phyloP scores from a whole-genome alignment of 805 yeast genomes.

The Starmera quercuum region DNA sequence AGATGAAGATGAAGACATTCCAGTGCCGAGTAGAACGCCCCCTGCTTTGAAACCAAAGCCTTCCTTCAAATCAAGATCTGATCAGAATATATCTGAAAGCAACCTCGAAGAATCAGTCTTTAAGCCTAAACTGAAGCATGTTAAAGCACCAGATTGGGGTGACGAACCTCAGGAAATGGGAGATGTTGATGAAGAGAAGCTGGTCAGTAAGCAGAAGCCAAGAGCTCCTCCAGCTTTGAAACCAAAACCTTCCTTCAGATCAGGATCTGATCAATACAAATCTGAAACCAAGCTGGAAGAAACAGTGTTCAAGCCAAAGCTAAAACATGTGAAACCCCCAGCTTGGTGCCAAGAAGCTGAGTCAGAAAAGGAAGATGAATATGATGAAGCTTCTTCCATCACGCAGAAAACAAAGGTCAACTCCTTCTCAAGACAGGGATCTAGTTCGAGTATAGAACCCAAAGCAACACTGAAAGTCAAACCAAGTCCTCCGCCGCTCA shows the following conservation, averaged over 20 bases:
- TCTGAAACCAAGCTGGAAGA: constrained; percentile 16
- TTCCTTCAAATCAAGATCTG: constrained; percentile 6
- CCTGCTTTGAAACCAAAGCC: constrained; percentile 16
- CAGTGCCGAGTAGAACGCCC: background rate
- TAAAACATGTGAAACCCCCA: background rate
- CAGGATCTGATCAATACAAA: constrained; percentile 4
- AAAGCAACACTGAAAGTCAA: background rate
- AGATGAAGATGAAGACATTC: background rate
- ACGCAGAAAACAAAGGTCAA: background rate
- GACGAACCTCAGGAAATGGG: background rate
- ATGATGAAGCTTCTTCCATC: too few relatives aligned
- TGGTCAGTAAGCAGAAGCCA: background rate
- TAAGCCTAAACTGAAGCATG: background rate
- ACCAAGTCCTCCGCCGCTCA: constrained; percentile 1
- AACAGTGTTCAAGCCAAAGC: background rate
- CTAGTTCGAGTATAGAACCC: background rate
- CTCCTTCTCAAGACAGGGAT: background rate
- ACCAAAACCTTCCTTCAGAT: constrained; percentile 8
- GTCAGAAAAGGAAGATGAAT: background rate
- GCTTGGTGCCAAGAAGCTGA: background rate
- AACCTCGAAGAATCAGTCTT: background rate
- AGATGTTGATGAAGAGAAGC: too few relatives aligned
- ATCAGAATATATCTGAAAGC: constrained; percentile 15
- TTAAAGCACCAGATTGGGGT: background rate
- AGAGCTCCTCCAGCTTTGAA: constrained; percentile 4